Conservation (phyloP, 2,329 filamentous ascomycete genomes). For the Didymella keratinophila region DNA sequence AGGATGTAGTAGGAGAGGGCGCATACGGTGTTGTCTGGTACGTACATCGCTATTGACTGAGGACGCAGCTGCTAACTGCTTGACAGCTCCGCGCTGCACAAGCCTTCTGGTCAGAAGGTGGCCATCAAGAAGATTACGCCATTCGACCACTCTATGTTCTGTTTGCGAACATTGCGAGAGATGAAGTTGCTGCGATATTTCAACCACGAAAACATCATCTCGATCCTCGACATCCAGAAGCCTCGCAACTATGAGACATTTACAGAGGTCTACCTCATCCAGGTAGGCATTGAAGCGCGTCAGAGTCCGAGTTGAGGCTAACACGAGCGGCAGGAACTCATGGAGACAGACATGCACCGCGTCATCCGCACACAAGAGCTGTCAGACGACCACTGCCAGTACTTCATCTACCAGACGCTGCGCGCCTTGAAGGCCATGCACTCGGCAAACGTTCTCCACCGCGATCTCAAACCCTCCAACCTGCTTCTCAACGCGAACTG, state of each 20-base stretch:
- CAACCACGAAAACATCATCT: constrained; percentile 99
- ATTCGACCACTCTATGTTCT: constrained; percentile 99
- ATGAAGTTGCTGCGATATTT: constrained; percentile 99
- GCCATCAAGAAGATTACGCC: constrained; percentile 99
- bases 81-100: constrained; percentile 90
- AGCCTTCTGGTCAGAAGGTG: constrained; percentile 97
- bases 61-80: constrained; percentile 28
- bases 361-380: constrained; percentile 98
- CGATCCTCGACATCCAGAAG: constrained; percentile 98
- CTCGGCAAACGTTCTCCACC: constrained; percentile 96
- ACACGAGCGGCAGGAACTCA: constrained; percentile 75
- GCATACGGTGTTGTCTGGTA: constrained; percentile 99
- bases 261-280: constrained; percentile 97
- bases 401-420: constrained; percentile 99
- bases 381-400: constrained; percentile 99
- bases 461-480: constrained; percentile 97
- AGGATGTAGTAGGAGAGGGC: constrained; percentile 98
- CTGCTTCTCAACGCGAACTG: constrained; percentile 97
- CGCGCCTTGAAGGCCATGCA: constrained; percentile 99
- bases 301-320: constrained; percentile 8
- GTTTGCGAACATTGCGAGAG: constrained; percentile 91
- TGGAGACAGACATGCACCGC: constrained; percentile 99
- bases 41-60: constrained; percentile 46
- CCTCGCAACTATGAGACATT: constrained; percentile 95
- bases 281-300: constrained; percentile 62